phyloP scores from a whole-genome alignment of 2,329 filamentous ascomycete genomes.

The Lachnellula subtilissima region DNA sequence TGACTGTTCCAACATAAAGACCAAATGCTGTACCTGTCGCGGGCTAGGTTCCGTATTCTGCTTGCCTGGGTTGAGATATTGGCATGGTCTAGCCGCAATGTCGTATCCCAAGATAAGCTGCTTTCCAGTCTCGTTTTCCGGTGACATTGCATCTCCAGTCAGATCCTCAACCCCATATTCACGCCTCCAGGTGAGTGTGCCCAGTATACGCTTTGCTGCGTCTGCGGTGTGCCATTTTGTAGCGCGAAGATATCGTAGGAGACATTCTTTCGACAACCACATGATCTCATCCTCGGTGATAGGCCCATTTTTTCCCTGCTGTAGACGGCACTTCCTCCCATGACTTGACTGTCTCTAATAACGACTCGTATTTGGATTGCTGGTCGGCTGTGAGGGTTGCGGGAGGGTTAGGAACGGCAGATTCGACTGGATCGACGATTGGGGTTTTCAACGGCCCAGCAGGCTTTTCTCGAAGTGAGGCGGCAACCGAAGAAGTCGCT shows the following conservation, averaged over 20 bases:
- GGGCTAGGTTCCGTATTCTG: constrained; percentile 89
- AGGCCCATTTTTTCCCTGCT: constrained; percentile 51
- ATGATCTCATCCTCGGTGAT: constrained; percentile 76
- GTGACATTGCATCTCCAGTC: constrained; percentile 81
- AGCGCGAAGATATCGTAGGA: constrained; percentile 87
- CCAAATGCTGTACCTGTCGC: constrained; percentile 85
- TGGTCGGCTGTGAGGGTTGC: constrained; percentile 70
- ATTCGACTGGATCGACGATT: constrained; percentile 24
- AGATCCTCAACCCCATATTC: constrained; percentile 76
- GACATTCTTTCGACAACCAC: constrained; percentile 88
- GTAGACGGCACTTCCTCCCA: constrained; percentile 69
- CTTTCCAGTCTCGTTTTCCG: constrained; percentile 96
- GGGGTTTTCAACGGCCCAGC: constrained; percentile 39
- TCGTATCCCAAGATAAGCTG: constrained; percentile 88
- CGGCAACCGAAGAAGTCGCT: constrained; percentile 12
- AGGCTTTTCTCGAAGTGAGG: constrained; percentile 21
- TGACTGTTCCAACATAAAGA: constrained; percentile 90
- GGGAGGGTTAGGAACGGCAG: constrained; percentile 39
- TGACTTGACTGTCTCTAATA: constrained; percentile 64
- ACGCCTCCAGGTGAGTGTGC: constrained; percentile 80
- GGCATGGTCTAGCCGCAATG: constrained; percentile 76
- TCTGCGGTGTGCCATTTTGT: constrained; percentile 82
- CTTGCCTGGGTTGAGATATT: constrained; percentile 82
- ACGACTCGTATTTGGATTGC: constrained; percentile 71
- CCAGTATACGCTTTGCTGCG: constrained; percentile 71